Conservation (phyloP, 2,329 filamentous ascomycete genomes). For the Colletotrichum filicis region DNA sequence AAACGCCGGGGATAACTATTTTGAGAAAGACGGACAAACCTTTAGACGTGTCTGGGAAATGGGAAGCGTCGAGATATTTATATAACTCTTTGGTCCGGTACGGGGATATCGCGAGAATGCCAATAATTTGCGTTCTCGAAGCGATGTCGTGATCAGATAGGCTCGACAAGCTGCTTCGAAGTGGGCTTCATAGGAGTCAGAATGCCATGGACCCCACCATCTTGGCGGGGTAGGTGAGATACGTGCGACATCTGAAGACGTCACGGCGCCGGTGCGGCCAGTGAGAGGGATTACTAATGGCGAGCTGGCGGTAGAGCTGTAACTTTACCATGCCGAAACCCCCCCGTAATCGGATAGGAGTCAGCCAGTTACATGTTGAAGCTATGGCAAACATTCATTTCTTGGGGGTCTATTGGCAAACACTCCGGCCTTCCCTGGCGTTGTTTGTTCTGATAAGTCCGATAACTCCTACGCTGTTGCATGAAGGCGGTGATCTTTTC, state of each 20-base stretch:
- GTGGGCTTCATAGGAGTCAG: conserved; percentile 7
- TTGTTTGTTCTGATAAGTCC: background rate
- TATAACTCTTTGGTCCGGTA: background rate
- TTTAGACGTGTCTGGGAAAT: background rate
- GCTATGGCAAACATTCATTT: background rate
- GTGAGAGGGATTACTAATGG: conserved; percentile 13
- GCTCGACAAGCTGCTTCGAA: conserved; percentile 1
- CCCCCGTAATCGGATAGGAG: background rate
- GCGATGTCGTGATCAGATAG: conserved; percentile 32
- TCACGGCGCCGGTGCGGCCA: conserved; percentile 8
- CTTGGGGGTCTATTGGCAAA: background rate
- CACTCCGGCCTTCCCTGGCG: background rate
- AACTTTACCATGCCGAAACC: background rate
- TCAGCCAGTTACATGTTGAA: background rate
- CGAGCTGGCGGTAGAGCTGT: background rate
- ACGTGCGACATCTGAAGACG: conserved; percentile 20
- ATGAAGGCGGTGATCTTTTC: too few relatives aligned
- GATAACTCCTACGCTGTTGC: background rate
- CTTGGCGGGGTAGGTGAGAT: conserved; percentile 25
- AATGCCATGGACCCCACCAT: conserved; percentile 20
- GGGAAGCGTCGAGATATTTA: background rate
- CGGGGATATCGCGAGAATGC: background rate
- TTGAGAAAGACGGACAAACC: background rate
- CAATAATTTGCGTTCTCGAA: background rate
- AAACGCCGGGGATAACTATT: background rate